Conservation (phyloP, 768 basidiomycete genomes). For the Boletus rufocinnamomeus region DNA sequence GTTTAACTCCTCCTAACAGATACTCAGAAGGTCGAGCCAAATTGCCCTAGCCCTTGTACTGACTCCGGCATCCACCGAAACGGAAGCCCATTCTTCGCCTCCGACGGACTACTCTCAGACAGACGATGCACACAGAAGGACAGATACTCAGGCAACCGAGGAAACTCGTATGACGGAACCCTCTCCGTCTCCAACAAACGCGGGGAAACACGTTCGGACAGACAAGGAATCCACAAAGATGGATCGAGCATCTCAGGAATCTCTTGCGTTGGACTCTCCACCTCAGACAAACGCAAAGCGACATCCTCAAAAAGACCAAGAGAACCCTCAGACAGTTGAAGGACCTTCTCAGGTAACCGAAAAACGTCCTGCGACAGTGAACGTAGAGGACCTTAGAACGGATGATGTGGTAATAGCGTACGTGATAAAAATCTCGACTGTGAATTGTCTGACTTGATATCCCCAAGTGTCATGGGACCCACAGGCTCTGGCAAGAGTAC, state of each 20-base stretch:
- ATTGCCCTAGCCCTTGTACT: background rate
- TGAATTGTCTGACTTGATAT: background rate
- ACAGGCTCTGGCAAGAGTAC: slow-evolving; percentile 13
- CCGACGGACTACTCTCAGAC: background rate
- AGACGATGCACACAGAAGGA: background rate
- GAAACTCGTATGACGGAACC: background rate
- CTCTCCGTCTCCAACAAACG: background rate
- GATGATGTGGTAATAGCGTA: slow-evolving; percentile 15
- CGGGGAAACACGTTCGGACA: background rate
- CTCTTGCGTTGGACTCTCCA: background rate
- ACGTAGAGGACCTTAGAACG: background rate
- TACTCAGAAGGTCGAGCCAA: background rate
- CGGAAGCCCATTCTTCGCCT: background rate
- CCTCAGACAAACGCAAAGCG: background rate
- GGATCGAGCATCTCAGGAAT: background rate
- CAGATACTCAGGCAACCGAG: background rate
- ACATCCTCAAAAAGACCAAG: background rate
- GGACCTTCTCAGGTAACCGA: background rate
- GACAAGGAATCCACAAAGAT: background rate
- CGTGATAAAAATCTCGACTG: background rate
- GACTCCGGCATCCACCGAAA: too few relatives aligned
- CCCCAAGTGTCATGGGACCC: slow-evolving; percentile 22
- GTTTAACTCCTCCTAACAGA: background rate
- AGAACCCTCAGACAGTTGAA: background rate
- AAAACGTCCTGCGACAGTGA: background rate